Conservation (phyloP, 2,329 filamentous ascomycete species). For the Monilinia laxa region DNA sequence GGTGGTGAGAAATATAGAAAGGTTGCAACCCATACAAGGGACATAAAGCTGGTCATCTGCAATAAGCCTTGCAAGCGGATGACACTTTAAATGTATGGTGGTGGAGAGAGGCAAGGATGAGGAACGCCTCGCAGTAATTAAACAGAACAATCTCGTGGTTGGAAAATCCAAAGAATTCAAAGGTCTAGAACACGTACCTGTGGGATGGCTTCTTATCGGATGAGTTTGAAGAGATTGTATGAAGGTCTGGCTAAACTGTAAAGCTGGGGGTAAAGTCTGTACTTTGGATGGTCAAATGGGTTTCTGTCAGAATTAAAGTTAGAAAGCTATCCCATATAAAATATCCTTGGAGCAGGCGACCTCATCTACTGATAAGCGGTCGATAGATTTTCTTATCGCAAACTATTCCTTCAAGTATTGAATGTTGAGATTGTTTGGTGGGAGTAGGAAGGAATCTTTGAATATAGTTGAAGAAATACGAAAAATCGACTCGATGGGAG, state of each 20-base stretch:
- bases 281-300: constrained; percentile 4
- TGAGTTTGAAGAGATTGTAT: neutral
- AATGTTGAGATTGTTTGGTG: neutral
- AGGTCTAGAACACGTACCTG: constrained; percentile 31
- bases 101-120: constrained; percentile 32
- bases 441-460: neutral
- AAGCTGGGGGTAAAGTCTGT: neutral
- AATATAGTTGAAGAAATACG: neutral
- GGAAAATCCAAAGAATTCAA: constrained; percentile 25
- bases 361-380: constrained; percentile 11
- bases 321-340: constrained; percentile 18
- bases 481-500: neutral
- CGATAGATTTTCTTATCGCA: constrained; percentile 15
- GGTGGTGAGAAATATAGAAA: constrained; percentile 36
- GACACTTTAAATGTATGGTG: constrained; percentile 27
- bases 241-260: neutral
- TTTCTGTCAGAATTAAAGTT: constrained; percentile 30
- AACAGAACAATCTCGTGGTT: constrained; percentile 25
- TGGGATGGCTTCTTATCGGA: constrained; percentile 20
- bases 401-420: neutral
- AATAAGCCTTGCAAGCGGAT: constrained; percentile 35
- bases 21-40: constrained; percentile 33
- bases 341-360: neutral
- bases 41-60: constrained; percentile 34
- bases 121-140: constrained; percentile 25